Evolutionary conservation across 2,329 filamentous ascomycete species (phyloP).

Genomic region (Xylariaceae sp.): DNA sequence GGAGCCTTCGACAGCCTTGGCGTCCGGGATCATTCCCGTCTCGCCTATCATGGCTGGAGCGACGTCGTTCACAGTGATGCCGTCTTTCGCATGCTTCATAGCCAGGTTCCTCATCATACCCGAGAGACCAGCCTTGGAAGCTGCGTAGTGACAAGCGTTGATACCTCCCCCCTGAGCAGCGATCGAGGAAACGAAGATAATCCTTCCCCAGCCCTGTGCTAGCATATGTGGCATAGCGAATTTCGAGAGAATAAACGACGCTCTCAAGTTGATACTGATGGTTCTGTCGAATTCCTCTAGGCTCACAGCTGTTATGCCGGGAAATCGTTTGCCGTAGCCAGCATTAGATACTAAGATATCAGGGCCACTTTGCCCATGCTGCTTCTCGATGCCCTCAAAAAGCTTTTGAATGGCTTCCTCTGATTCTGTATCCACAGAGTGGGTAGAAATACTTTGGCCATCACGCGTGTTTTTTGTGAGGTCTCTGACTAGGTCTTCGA

Average conservation of each 20-base stretch:
- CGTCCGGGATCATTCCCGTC: constrained; percentile 58
- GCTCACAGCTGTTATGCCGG: constrained; percentile 52
- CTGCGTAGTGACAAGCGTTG: constrained; percentile 58
- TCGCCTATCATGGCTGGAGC: constrained; percentile 65
- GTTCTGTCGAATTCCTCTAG: constrained; percentile 63
- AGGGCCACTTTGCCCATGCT: constrained; percentile 47
- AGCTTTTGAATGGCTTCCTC: constrained; percentile 49
- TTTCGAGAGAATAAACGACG: constrained; percentile 59
- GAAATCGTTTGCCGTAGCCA: constrained; percentile 59
- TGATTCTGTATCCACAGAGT: constrained; percentile 55
- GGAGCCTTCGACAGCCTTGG: constrained; percentile 44
- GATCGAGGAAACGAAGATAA: constrained; percentile 61
- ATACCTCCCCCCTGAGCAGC: constrained; percentile 60
- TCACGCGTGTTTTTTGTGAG: constrained; percentile 24
- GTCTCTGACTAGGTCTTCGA: constrained; percentile 24
- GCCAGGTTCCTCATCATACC: constrained; percentile 64
- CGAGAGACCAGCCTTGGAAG: constrained; percentile 58
- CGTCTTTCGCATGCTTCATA: constrained; percentile 52
- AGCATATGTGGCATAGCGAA: constrained; percentile 58
- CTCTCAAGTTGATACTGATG: constrained; percentile 56
- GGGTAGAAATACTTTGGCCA: constrained; percentile 40
- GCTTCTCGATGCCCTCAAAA: constrained; percentile 47
- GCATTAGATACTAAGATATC: constrained; percentile 66
- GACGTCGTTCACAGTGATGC: constrained; percentile 65
- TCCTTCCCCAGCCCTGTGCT: constrained; percentile 55